Evolutionary conservation across 768 basidiomycete genomes (phyloP), one percentile per base, ranked within the genome.

Genomic region (Neoboletus brunneissimus): DNA sequence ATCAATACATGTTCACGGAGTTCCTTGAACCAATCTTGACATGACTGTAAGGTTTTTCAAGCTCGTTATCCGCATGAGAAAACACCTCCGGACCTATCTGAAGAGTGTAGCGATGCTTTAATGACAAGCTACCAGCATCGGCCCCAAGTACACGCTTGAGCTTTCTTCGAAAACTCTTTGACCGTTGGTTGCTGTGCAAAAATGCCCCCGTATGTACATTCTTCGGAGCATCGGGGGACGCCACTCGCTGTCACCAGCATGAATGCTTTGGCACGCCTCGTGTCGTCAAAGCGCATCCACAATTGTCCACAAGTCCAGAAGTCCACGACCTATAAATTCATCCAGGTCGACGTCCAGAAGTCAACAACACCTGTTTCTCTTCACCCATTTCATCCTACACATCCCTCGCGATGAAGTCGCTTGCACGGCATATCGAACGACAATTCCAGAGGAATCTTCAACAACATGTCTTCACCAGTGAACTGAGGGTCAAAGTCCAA

Each of bases 281-380:
- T 69, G 69, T 49, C 34, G 46, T 50, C 66, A 64, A 59, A 66
- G 70, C 66, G 40, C 51, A 15, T 60, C 61, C 53, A 57, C 59
- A 57, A 61, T 59, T 55, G 69, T 65, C 67, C 70, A 71, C 67
- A 61, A 25, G 44, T 54, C 60, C 55, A 53, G 53, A 55, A 29
- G 6, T n/a, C 54, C 53, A 34, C 47, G 45, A 18, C 35, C 31
- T 59, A 64, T 71, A 73, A 63, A 60, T 44, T 22, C 52, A 44
- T 13, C 40, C 56, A 31, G 35, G 50, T 32, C 27, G 54, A 48
- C 43, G 5, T 46, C 20, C 18, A 44, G 37, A 43, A 13, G 4
- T 16, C 22, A 34, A 46, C 41, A 55, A 47, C 25, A 23, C 15
- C 23, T 23, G 38, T 22, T 31, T 5, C 27, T 31, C 44, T 23